Evolutionary conservation across 2,329 filamentous ascomycete species (phyloP).

Genomic region (Thelonectria blattea): DNA sequence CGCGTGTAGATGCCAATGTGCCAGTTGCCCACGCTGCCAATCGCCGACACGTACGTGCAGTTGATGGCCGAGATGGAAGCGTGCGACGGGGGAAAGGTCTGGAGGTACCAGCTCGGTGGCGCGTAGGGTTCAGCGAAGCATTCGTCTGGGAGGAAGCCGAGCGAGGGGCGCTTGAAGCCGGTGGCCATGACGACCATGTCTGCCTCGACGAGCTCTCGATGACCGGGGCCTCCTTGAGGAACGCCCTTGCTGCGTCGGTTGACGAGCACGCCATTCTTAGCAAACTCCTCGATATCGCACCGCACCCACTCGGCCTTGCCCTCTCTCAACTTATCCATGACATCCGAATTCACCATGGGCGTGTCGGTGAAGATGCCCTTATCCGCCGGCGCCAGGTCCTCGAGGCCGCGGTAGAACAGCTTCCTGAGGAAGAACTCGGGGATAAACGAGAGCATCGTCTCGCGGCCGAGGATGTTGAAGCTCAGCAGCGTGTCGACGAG

Average conservation of each 20-base stretch:
- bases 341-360: constrained; percentile 84
- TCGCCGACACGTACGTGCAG: constrained; percentile 81
- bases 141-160: constrained; percentile 75
- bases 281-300: constrained; percentile 75
- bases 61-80: constrained; percentile 81
- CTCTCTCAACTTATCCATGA: constrained; percentile 75
- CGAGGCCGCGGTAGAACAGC: constrained; percentile 83
- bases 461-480: constrained; percentile 79
- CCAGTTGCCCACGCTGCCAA: constrained; percentile 79
- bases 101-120: constrained; percentile 87
- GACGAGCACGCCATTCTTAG: constrained; percentile 69
- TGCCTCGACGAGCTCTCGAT: constrained; percentile 68
- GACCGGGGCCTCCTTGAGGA: constrained; percentile 76
- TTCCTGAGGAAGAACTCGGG: constrained; percentile 76
- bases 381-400: constrained; percentile 71
- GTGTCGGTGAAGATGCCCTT: constrained; percentile 84
- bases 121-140: constrained; percentile 75
- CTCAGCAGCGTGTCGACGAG: constrained; percentile 75
- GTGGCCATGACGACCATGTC: constrained; percentile 86
- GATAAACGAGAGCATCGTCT: constrained; percentile 77
- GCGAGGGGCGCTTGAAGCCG: constrained; percentile 75
- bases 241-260: constrained; percentile 76
- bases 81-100: constrained; percentile 80
- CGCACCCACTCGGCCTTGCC: constrained; percentile 80
- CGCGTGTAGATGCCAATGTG: constrained; percentile 91